These are phyloP conservation scores for Penicillium coprophilum DNA, from an alignment of 495 filamentous ascomycete genomes.

Conservation along the genomic window DNA sequence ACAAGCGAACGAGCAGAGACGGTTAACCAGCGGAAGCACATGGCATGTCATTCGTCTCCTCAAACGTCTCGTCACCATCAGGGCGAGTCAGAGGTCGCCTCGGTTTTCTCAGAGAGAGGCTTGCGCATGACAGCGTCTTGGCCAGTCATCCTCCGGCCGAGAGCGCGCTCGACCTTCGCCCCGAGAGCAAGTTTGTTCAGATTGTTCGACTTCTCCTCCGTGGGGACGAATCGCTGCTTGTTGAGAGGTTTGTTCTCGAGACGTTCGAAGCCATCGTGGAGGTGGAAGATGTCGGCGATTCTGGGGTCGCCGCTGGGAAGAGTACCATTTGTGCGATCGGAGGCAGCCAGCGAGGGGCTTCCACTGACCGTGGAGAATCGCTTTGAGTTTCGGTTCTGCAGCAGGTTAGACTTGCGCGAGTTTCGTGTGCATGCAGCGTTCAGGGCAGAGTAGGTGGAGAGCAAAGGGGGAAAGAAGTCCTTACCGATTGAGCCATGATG, in stretches of 20 bases:
- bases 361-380: conserved; percentile 81
- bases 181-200: conserved; percentile 87
- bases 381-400: conserved; percentile 63
- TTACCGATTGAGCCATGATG: conserved; percentile 76
- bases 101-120: conserved; percentile 50
- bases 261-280: conserved; percentile 79
- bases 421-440: neutral
- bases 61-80: conserved; percentile 5
- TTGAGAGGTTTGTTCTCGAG: conserved; percentile 87
- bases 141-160: conserved; percentile 81
- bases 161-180: conserved; percentile 90
- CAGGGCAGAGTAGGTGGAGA: conserved; percentile 6
- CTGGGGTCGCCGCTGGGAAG: conserved; percentile 57
- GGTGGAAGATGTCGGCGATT: conserved; percentile 71
- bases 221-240: conserved; percentile 81
- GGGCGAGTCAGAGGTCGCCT: conserved; percentile 30
- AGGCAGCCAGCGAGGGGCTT: conserved; percentile 68
- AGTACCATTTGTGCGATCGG: conserved; percentile 59
- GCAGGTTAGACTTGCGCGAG: conserved; percentile 10
- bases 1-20: conserved; percentile 5
- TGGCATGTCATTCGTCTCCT: neutral
- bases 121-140: conserved; percentile 89
- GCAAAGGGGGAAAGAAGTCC: conserved; percentile 34
- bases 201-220: conserved; percentile 77
- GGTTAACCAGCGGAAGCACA: neutral